Percentiles rank a stretch among this genome's conserved stretches.
phyloP scores from a whole-genome alignment of 306 rosid genomes.

The Acacia melanoxylon region DNA sequence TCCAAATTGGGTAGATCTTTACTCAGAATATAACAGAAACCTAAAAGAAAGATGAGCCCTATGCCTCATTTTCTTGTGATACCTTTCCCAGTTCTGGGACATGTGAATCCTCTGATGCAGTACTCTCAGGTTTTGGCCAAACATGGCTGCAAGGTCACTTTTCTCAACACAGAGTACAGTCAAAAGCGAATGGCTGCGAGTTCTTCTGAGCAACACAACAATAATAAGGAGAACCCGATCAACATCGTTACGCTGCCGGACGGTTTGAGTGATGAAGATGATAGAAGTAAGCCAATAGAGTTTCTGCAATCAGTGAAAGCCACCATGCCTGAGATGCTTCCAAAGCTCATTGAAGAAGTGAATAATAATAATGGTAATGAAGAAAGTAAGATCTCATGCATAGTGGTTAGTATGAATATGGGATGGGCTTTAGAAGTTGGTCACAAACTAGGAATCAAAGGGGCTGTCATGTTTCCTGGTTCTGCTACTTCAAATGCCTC shows the following conservation, averaged over 20 bases:
- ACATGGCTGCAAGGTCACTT: conserved; percentile 4
- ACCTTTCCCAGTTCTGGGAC: background rate
- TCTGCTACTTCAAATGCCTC: background rate
- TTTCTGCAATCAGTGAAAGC: background rate
- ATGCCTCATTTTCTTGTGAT: background rate
- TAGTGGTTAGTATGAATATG: background rate
- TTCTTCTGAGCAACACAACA: background rate
- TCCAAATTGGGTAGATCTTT: too few relatives aligned
- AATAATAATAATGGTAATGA: background rate
- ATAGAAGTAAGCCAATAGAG: background rate
- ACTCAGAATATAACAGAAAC: too few relatives aligned
- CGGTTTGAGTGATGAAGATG: background rate
- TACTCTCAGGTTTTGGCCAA: background rate
- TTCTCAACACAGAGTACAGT: background rate
- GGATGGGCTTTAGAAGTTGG: conserved; percentile 8
- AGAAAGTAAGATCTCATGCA: background rate
- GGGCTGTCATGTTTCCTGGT: background rate
- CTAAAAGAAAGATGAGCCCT: background rate
- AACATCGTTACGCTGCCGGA: background rate
- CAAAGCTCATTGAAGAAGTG: background rate
- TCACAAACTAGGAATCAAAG: background rate
- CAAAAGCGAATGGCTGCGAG: background rate
- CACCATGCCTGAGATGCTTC: background rate
- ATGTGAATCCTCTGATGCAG: background rate
- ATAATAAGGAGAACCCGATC: background rate